These are phyloP conservation scores for Botrytis fabae DNA, from an alignment of 2,329 filamentous ascomycete genomes.

Conservation along the genomic window DNA sequence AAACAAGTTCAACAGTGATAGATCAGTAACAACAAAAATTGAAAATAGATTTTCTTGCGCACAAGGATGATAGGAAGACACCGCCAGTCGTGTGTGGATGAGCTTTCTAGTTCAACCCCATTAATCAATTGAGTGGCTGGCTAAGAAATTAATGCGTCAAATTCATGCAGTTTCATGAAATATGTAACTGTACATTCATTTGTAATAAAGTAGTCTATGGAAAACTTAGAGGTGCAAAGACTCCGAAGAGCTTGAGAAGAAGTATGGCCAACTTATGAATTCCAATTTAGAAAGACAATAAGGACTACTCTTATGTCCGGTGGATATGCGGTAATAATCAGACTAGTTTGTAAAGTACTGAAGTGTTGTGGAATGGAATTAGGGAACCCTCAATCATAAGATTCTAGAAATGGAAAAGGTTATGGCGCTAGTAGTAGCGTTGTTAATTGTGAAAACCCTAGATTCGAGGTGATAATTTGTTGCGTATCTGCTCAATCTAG, in stretches of 20 bases:
- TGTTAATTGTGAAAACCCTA: accelerated
- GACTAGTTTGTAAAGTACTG: too few species aligned
- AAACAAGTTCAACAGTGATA: too few species aligned
- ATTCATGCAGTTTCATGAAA: neutral
- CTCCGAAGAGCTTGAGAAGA: too few species aligned
- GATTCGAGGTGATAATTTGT: neutral
- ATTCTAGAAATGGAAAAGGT: too few species aligned
- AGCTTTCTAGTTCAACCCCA: neutral
- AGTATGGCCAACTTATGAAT: too few species aligned
- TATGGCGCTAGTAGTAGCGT: neutral
- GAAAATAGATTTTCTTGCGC: neutral
- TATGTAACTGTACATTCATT: too few species aligned
- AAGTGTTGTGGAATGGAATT: neutral
- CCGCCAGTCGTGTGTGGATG: neutral
- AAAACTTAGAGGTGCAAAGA: too few species aligned
- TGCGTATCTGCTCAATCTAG: neutral
- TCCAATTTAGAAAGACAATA: too few species aligned
- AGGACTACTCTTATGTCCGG: too few species aligned
- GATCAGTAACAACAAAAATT: neutral
- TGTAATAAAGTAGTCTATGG: too few species aligned
- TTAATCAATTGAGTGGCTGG: neutral
- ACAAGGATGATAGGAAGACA: neutral
- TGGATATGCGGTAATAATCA: too few species aligned
- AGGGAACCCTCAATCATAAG: neutral
- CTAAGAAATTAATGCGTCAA: neutral